Conservation (phyloP, 2,329 filamentous ascomycete genomes). For the Colletotrichum incanum region DNA sequence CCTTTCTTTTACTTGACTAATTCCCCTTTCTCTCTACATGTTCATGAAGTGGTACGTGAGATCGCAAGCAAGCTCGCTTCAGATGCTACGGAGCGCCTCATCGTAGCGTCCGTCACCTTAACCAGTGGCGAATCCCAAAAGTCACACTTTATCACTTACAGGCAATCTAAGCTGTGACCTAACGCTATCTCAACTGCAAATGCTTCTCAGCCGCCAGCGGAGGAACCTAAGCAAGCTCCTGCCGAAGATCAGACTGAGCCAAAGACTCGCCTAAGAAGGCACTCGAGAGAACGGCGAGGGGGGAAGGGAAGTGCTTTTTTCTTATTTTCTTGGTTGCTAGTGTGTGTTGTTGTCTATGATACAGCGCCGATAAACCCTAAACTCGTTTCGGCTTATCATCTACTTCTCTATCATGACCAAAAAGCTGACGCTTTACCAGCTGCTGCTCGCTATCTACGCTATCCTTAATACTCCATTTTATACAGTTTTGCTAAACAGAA, state of each 20-base stretch:
- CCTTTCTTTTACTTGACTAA: background rate
- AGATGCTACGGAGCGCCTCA: background rate
- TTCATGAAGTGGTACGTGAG: background rate
- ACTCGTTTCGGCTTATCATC: too few relatives aligned
- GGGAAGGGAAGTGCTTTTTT: background rate
- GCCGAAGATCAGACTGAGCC: background rate
- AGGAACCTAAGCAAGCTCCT: background rate
- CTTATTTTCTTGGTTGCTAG: background rate
- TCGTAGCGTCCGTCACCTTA: background rate
- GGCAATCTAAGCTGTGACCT: too few relatives aligned
- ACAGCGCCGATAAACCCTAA: too few relatives aligned
- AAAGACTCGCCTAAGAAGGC: background rate
- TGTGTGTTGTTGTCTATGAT: background rate
- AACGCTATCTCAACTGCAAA: background rate
- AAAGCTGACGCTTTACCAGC: too few relatives aligned
- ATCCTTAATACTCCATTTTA: too few relatives aligned
- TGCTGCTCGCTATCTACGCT: too few relatives aligned
- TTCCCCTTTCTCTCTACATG: background rate
- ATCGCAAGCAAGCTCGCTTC: background rate
- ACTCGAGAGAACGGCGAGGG: background rate
- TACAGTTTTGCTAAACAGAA: too few relatives aligned
- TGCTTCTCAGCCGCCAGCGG: background rate
- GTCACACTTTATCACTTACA: too few relatives aligned
- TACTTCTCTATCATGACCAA: too few relatives aligned
- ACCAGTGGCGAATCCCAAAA: background rate